A percentile compares a stretch with the other conserved stretches of the same genome.
Evolutionary conservation across 805 yeast genomes (phyloP).

Genomic region (Starmerella stigmatis): DNA sequence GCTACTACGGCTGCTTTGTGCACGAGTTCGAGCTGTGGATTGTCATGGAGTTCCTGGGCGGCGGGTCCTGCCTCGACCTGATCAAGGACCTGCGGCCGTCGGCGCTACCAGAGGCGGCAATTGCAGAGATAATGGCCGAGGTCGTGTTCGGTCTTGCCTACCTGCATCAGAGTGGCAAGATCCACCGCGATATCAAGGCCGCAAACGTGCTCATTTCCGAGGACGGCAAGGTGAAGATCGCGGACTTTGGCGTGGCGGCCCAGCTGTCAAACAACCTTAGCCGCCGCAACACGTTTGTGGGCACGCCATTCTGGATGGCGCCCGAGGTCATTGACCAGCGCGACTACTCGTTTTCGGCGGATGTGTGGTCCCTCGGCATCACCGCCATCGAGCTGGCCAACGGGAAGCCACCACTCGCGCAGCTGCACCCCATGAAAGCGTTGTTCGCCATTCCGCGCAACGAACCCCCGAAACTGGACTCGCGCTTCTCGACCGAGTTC

Average conservation of each 20-base stretch:
- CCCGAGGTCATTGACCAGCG: constrained; percentile 94
- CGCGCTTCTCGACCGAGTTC: constrained; percentile 39
- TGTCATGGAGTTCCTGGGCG: constrained; percentile 70
- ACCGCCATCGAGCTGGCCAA: constrained; percentile 62
- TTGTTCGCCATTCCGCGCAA: constrained; percentile 42
- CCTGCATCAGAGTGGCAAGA: constrained; percentile 58
- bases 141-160: constrained; percentile 52
- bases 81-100: constrained; percentile 35
- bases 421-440: constrained; percentile 45
- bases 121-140: constrained; percentile 46
- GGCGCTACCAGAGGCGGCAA: constrained; percentile 45
- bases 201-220: constrained; percentile 72
- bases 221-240: constrained; percentile 69
- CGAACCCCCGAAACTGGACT: constrained; percentile 36
- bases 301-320: constrained; percentile 88
- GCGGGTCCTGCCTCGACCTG: constrained; percentile 63
- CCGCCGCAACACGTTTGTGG: constrained; percentile 39
- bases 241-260: constrained; percentile 95
- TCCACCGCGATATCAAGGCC: constrained; percentile 89
- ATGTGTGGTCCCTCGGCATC: constrained; percentile 72
- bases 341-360: constrained; percentile 59
- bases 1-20: constrained; percentile 61
- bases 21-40: constrained; percentile 65
- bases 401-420: constrained; percentile 60
- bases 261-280: constrained; percentile 50